Evolutionary conservation across 2,329 filamentous ascomycete genomes (phyloP), one percentile per base, ranked within the genome.

Genomic region (Fusarium vanettenii): DNA sequence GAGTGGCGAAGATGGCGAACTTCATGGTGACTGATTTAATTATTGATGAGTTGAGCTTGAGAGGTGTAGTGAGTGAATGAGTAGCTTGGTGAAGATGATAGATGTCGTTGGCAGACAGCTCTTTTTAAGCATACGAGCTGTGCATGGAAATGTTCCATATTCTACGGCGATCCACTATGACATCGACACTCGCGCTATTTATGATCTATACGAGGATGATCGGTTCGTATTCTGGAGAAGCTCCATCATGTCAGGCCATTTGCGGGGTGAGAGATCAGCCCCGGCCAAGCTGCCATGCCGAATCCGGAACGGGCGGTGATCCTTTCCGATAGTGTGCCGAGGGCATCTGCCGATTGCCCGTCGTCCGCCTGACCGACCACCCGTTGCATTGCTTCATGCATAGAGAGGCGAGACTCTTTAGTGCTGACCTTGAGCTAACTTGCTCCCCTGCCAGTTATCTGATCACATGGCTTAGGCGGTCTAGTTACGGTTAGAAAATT

Each of bases 11-110:
- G 22, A 79, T 39, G 64, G 64, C 73, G 67, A 78, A 65, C 79
- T 82, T 81, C 80, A 82, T 82, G 35, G 25, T 81, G 75, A 64
- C 11, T 14, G 63, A 56, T 62, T 48, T 9, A 2, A 8, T 10
- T 59, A n/a, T 29, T 60, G 14, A n/a, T 65, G 65, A 18, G 35
- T 43, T 27, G 20, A 59, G 52, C 13, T 50, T 55, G 60, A 22
- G 70, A 27, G 20, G 35, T 64, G 35, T 60, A 20, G 39, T 60
- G 33, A 50, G 52, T 52, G 16, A 37, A 8, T 14, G 6, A 25
- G 29, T 48, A 45, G 41, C 41, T 50, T 50, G 45, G 16, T 39
- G n/a, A 56, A 64, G 6, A 25, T 31, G 48, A 52, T 18, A 27
- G 27, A 37, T 37, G 35, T 14, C 6, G 55, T 45, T 64, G 62